Conservation (phyloP, 2,329 filamentous ascomycete genomes). For the Aspergillus ustus region DNA sequence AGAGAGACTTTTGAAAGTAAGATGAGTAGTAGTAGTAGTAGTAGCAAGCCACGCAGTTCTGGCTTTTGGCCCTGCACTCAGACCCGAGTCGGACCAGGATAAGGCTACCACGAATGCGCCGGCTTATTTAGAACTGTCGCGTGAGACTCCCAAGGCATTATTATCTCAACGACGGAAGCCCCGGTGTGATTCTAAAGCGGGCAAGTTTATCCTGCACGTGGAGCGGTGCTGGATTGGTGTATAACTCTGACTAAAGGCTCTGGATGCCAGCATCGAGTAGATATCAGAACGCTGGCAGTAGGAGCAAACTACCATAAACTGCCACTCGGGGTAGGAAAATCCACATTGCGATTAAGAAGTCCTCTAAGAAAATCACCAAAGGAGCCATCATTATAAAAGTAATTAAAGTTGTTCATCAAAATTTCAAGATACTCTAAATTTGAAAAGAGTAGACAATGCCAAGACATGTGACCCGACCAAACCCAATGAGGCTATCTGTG, state of each 20-base stretch:
- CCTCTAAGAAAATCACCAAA: no score
- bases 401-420: neutral
- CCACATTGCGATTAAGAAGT: no score
- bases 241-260: neutral
- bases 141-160: neutral
- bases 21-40: neutral
- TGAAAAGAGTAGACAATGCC: neutral
- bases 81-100: neutral
- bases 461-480: conserved; percentile 8
- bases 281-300: neutral
- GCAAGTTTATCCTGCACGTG: neutral
- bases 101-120: neutral
- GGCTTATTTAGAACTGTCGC: neutral
- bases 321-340: neutral
- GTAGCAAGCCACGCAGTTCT: neutral
- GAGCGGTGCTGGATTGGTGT: neutral
- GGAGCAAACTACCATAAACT: neutral
- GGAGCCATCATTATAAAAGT: no score
- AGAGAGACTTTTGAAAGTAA: neutral
- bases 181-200: neutral
- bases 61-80: neutral
- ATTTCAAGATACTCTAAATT: neutral
- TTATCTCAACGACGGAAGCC: neutral
- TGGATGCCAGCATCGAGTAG: neutral
- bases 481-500: neutral